phyloP scores from a whole-genome alignment of 345 rosid species.

The Rhizophora apiculata region DNA sequence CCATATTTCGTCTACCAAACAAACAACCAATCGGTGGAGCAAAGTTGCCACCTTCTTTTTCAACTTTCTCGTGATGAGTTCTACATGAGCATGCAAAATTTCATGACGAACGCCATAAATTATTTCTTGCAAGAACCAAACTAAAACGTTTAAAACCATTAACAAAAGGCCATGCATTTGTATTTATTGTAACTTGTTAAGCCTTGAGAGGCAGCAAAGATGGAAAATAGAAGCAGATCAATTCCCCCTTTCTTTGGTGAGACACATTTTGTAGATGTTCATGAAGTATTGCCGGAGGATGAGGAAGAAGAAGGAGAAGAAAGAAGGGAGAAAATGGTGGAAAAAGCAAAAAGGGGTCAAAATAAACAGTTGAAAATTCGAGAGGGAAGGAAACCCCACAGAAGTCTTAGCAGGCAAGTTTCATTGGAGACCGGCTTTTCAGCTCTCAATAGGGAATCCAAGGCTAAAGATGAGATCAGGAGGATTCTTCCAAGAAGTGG shows the following conservation, averaged over 20 bases:
- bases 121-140: no score
- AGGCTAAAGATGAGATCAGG: slow-evolving; percentile 45
- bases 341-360: slow-evolving; percentile 24
- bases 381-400: slow-evolving; percentile 43
- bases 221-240: slow-evolving; percentile 21
- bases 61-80: slow-evolving; percentile 31
- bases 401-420: slow-evolving; percentile 65
- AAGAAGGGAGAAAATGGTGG: slow-evolving; percentile 21
- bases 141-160: neutral
- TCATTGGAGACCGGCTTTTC: slow-evolving; percentile 88
- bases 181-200: neutral
- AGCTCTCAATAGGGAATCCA: slow-evolving; percentile 51
- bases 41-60: slow-evolving; percentile 2
- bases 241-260: slow-evolving; percentile 18
- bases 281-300: slow-evolving; percentile 51
- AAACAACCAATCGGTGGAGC: neutral
- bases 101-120: neutral
- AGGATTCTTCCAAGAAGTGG: slow-evolving; percentile 69
- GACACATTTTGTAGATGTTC: slow-evolving; percentile 61
- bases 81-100: slow-evolving; percentile 6
- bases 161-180: neutral
- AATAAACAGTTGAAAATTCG: slow-evolving; percentile 33
- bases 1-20: slow-evolving; percentile 24
- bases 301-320: slow-evolving; percentile 43
- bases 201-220: neutral